Conservation (phyloP, 1,284 basidiomycete genomes). For the Pseudozyma pruni region DNA sequence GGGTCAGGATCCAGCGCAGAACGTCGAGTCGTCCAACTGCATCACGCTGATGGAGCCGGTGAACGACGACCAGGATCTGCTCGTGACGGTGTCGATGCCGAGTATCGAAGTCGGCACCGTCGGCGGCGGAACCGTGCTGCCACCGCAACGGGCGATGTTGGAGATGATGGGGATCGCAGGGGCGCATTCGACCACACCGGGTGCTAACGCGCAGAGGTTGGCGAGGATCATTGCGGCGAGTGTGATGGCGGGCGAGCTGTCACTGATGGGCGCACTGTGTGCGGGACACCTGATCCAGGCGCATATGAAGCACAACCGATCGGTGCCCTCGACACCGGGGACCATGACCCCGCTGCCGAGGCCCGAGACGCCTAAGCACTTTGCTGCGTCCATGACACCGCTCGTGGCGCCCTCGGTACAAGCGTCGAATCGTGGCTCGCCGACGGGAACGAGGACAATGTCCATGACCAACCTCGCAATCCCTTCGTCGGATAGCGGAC, state of each 20-base stretch:
- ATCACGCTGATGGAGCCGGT: constrained; percentile 98
- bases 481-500: constrained; percentile 35
- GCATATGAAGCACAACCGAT: constrained; percentile 67
- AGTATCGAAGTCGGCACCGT: constrained; percentile 75
- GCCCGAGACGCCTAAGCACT: constrained; percentile 58
- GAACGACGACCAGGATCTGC: constrained; percentile 88
- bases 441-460: constrained; percentile 37
- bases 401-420: constrained; percentile 55
- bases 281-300: constrained; percentile 67
- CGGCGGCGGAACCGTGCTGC: constrained; percentile 82
- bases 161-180: constrained; percentile 66
- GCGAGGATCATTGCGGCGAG: constrained; percentile 66
- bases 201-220: constrained; percentile 66
- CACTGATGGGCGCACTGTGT: constrained; percentile 64
- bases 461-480: constrained; percentile 41
- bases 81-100: constrained; percentile 70
- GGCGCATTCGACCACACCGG: constrained; percentile 59
- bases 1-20: constrained; percentile 98
- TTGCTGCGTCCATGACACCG: constrained; percentile 61
- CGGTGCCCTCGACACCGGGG: constrained; percentile 63
- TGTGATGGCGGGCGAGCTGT: constrained; percentile 67
- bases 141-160: constrained; percentile 64
- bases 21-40: constrained; percentile 97
- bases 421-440: constrained; percentile 33
- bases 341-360: constrained; percentile 58